These are phyloP conservation scores for Phragmites australis DNA, from an alignment of 176 grass and related monocot species.

Conservation along the genomic window DNA sequence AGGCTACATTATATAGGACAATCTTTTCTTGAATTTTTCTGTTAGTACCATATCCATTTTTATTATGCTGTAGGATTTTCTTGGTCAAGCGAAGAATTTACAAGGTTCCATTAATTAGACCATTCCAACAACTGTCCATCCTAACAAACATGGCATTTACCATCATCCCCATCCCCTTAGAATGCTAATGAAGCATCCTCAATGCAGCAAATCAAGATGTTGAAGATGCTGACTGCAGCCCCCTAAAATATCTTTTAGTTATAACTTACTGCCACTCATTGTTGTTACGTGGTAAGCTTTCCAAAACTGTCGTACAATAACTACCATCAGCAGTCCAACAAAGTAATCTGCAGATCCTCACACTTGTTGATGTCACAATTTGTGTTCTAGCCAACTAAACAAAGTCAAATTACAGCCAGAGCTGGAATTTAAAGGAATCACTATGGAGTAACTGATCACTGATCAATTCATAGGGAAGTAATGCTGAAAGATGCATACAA, in stretches of 20 bases:
- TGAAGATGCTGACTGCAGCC: not conserved
- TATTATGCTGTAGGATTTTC: not conserved
- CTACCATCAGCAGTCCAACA: not conserved
- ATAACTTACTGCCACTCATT: not conserved
- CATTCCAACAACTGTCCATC: not conserved
- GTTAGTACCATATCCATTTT: not conserved
- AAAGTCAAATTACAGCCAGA: not conserved
- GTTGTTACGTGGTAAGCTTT: not conserved
- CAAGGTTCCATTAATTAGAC: not conserved
- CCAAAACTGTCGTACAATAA: not conserved
- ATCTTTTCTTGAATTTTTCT: not conserved
- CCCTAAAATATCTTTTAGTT: not conserved
- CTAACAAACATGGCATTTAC: conserved; percentile 1
- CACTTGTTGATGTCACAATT: not conserved
- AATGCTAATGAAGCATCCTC: not conserved
- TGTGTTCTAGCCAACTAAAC: not conserved
- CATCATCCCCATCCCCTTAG: not conserved
- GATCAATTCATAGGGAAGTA: conserved; percentile 17
- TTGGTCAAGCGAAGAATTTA: conserved; percentile 11
- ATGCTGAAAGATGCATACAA: conserved; percentile 16
- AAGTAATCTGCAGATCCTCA: not conserved
- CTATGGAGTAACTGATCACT: not conserved
- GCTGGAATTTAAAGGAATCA: not conserved
- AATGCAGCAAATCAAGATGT: not conserved
- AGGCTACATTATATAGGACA: not conserved